Conservation (phyloP, 1,139 yeast species). For the Taphrina populina region DNA sequence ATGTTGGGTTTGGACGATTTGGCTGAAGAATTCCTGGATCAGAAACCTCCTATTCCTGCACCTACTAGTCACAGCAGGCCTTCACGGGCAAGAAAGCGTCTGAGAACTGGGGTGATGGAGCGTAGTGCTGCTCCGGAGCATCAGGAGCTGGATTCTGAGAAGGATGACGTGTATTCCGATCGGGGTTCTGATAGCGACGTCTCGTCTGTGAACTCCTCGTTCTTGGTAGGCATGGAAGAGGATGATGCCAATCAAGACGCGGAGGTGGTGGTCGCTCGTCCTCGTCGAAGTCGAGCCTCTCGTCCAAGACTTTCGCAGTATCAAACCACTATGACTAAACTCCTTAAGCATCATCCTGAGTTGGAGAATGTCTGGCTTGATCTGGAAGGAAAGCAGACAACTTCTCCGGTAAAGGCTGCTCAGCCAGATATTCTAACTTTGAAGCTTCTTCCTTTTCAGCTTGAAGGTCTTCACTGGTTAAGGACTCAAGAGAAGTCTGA, state of each 20-base stretch:
- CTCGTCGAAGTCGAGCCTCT: conserved; percentile 3
- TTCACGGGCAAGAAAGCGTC: too few relatives aligned
- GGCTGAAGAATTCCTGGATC: too few relatives aligned
- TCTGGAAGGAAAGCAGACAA: conserved; percentile 54
- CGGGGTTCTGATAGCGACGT: conserved; percentile 1
- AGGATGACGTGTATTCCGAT: conserved; percentile 8
- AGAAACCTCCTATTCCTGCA: too few relatives aligned
- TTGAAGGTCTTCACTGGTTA: conserved; percentile 91
- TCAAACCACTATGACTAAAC: conserved; percentile 37
- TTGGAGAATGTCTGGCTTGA: conserved; percentile 68
- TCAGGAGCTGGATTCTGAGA: too few relatives aligned
- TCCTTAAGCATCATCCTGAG: conserved; percentile 76
- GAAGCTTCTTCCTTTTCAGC: conserved; percentile 78
- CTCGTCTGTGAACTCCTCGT: background rate
- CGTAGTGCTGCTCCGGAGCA: too few relatives aligned
- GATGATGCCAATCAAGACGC: too few relatives aligned
- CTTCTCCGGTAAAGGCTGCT: conserved; percentile 58
- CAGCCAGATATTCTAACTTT: conserved; percentile 82
- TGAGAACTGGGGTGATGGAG: too few relatives aligned
- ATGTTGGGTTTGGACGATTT: too few relatives aligned
- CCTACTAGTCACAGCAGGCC: too few relatives aligned
- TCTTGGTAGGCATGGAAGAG: background rate
- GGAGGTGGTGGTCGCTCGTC: too few relatives aligned
- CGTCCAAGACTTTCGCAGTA: conserved; percentile 15
- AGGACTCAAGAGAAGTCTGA: conserved; percentile 67